Evolutionary conservation across 805 yeast species (phyloP), one percentile per base, ranked within the genome.

Genomic region (Vanderwaltozyma polyspora): DNA sequence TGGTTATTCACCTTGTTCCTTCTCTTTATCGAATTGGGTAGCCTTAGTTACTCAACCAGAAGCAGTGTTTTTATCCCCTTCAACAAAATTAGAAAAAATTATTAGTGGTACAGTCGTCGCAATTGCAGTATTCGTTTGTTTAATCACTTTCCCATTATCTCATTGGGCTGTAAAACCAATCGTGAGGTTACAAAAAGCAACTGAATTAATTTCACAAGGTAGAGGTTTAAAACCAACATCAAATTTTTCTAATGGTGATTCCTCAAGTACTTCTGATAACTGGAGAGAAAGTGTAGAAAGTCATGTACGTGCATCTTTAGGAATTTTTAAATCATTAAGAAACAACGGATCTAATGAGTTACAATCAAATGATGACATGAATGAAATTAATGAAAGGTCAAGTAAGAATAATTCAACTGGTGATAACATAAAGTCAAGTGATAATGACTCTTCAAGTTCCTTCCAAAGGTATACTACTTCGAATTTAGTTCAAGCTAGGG

Each of bases 111-210:
- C 82, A 1, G 84, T 82, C 17, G 63, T 86, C 25, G 93, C 82
- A 1, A 72, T 81, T 18, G 91, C 91, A 4, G 82, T 64, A 1
- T 71, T 79, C 42, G 73, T 84, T 65, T 75, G 83, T 44, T 41
- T 83, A 1, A 53, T 82, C n/a, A 82, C 95, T 1, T 72, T 85
- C 52, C 89, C 93, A 6, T 57, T 86, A 34, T 85, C 94, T 0
- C 85, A 83, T 39, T 79, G 76, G 66, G 85, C 87, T 21, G 87
- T 85, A 6, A 60, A 81, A 43, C 95, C 96, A 0, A 84, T 86
- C 38, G 70, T 83, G 29, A 69, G 76, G 38, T 64, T 86, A 29
- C 85, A 81, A 48, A 74, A 75, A 41, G 94, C 94, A 1, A 82
- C 95, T 0, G 95, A 84, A 50, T 43, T 51, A 1, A 64, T 66